Base-by-base conservation (phyloP, 192 early-diverging fungal genomes). In the Gaertneriomyces semiglobifer region DNA sequence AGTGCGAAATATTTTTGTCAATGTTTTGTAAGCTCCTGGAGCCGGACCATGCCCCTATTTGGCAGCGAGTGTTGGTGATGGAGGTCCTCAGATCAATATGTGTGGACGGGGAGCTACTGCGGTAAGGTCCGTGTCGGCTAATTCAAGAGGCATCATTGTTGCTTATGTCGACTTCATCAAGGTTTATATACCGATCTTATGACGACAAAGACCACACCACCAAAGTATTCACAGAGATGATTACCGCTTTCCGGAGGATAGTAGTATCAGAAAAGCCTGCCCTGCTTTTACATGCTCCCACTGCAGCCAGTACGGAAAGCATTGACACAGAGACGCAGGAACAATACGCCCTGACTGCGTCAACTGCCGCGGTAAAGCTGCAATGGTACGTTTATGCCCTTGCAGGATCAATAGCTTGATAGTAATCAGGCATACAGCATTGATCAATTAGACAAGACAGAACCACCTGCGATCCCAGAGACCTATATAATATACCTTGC, bases 1-100 rank as follows among this genome's bases (percentile, higher is more conserved):
- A 96, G 68, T 94, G 93, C 79, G 96, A 99, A 74, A 90, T 98
- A 41, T 93, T 98, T 62, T 69, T 99, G 39, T 88, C 90, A 5
- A 88, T 99, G 78, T 84, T 94, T 62, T 84, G 89, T 43, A 88
- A 91, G 63, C 80, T 93, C 19, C 58, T 93, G 38, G 93, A 92
- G 33, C 83, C 90, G 2, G 91, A 92, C 51, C 81, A 85, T 59
- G 67, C 67, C 7, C 85, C 86, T 20, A 61, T 82, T 6, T 95
- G 93, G 93, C 86, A 92, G 39, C 75, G 89, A 12, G 88, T 92
- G 1, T 62, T 93, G 55, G 81, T 90, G 0, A 82, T 93, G 82
- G 93, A 95, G 73, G 85, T 88, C 42, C 88, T 89, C 72, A 84
- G 85, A 41, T 82, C 78, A 11, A 77, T 92, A 1, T 88, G 86